Evolutionary conservation across 495 filamentous ascomycete species (phyloP).

Genomic region (Parmelia sp.): DNA sequence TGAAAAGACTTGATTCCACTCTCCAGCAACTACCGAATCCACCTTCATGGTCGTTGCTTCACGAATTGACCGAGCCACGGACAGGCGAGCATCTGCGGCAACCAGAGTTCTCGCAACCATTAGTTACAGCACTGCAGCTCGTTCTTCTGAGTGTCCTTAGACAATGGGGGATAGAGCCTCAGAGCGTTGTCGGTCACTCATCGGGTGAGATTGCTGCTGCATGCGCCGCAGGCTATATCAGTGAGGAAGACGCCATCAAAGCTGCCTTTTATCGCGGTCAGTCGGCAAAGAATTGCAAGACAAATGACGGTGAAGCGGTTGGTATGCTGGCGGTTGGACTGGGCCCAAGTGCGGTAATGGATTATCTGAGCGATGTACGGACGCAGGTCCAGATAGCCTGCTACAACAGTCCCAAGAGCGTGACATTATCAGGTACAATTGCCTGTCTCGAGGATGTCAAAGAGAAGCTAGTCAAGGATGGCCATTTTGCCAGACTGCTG

Average conservation of each 20-base stretch:
- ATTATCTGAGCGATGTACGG: background rate
- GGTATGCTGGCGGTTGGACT: constrained; percentile 26
- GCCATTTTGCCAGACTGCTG: constrained; percentile 24
- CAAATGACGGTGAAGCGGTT: background rate
- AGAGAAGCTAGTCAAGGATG: constrained; percentile 19
- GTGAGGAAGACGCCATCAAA: constrained; percentile 24
- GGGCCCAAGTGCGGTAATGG: background rate
- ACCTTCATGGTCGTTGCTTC: too few relatives aligned
- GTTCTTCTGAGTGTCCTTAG: constrained; percentile 26
- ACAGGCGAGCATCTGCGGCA: constrained; percentile 15
- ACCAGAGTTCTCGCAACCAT: constrained; percentile 27
- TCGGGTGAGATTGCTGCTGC: constrained; percentile 38
- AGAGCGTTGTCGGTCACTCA: constrained; percentile 30
- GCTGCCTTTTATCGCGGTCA: constrained; percentile 31
- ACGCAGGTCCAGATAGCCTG: constrained; percentile 26
- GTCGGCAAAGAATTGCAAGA: background rate
- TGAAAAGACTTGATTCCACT: constrained; percentile 10
- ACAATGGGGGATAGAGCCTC: constrained; percentile 17
- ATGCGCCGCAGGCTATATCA: constrained; percentile 27
- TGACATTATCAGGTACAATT: constrained; percentile 31
- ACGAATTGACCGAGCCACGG: constrained; percentile 15
- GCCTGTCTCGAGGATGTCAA: constrained; percentile 23
- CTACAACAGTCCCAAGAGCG: constrained; percentile 30
- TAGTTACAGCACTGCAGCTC: constrained; percentile 31
- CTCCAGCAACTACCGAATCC: too few relatives aligned